Conservation (phyloP, 495 filamentous ascomycete species). For the Xylaria venustula region DNA sequence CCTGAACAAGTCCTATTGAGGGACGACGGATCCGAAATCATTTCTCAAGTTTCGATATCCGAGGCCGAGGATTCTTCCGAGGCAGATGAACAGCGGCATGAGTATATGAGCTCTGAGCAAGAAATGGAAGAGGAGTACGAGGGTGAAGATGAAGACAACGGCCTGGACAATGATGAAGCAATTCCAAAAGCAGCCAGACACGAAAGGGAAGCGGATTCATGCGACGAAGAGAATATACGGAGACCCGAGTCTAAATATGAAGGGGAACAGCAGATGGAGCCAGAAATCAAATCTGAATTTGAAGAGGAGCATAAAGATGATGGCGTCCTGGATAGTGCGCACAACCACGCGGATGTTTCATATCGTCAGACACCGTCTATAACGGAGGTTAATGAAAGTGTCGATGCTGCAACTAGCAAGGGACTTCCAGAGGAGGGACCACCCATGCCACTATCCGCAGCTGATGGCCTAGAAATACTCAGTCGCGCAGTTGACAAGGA, state of each 20-base stretch:
- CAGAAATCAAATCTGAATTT: background rate
- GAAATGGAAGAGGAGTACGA: background rate
- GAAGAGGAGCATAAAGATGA: background rate
- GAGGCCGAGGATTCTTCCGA: background rate
- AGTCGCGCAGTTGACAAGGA: conserved; percentile 22
- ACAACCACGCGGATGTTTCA: background rate
- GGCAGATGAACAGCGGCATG: background rate
- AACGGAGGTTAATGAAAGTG: background rate
- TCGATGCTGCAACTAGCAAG: background rate
- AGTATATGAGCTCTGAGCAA: background rate
- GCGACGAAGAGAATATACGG: background rate
- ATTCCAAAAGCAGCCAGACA: background rate
- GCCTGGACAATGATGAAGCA: conserved; percentile 8
- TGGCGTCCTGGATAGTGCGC: background rate
- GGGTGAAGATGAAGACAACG: background rate
- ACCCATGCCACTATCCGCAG: conserved; percentile 16
- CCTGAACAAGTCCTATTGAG: background rate
- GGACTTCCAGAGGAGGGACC: conserved; percentile 3
- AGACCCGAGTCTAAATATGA: background rate
- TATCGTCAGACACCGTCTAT: background rate
- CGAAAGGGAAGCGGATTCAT: background rate
- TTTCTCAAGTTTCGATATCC: background rate
- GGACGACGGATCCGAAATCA: background rate
- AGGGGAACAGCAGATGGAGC: background rate
- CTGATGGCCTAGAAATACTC: conserved; percentile 28